These are phyloP conservation scores for Colletotrichum musicola DNA, from an alignment of 2,329 filamentous ascomycete genomes.

Conservation along the genomic window DNA sequence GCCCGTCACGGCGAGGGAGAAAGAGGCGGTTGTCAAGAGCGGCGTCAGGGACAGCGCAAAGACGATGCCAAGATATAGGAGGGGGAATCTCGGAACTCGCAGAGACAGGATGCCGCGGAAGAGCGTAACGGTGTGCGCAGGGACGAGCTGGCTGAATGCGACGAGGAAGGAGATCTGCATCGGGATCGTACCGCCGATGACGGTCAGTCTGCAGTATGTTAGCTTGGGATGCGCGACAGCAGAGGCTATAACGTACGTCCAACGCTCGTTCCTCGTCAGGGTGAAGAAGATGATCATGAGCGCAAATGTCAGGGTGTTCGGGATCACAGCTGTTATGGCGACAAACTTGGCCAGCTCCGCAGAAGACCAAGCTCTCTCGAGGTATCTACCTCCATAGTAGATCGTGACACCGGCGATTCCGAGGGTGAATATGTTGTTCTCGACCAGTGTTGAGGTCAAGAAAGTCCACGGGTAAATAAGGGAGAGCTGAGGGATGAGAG, in stretches of 20 bases:
- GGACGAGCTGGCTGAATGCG: constrained; percentile 96
- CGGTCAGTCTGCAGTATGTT: constrained; percentile 72
- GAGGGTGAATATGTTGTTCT: constrained; percentile 92
- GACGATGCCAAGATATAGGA: constrained; percentile 81
- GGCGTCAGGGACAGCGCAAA: constrained; percentile 72
- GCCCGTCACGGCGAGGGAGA: constrained; percentile 83
- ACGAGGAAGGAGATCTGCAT: constrained; percentile 95
- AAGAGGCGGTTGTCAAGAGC: constrained; percentile 75
- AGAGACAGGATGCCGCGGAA: constrained; percentile 90
- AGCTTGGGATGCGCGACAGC: constrained; percentile 1
- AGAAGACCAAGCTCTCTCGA: constrained; percentile 96
- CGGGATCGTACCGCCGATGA: constrained; percentile 89
- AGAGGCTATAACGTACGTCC: constrained; percentile 69
- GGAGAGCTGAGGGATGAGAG: constrained; percentile 85
- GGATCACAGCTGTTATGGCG: constrained; percentile 79
- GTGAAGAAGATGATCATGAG: constrained; percentile 81
- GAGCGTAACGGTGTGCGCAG: constrained; percentile 95
- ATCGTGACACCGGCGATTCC: constrained; percentile 81
- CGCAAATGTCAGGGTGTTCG: constrained; percentile 81
- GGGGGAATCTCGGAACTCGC: constrained; percentile 79
- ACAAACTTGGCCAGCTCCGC: constrained; percentile 93
- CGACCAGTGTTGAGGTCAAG: constrained; percentile 85
- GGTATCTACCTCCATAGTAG: constrained; percentile 92
- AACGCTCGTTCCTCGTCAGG: constrained; percentile 74
- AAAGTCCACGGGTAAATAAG: constrained; percentile 95